Base-by-base conservation (phyloP, 2,329 filamentous ascomycete genomes). In the Pseudogymnoascus sp. region DNA sequence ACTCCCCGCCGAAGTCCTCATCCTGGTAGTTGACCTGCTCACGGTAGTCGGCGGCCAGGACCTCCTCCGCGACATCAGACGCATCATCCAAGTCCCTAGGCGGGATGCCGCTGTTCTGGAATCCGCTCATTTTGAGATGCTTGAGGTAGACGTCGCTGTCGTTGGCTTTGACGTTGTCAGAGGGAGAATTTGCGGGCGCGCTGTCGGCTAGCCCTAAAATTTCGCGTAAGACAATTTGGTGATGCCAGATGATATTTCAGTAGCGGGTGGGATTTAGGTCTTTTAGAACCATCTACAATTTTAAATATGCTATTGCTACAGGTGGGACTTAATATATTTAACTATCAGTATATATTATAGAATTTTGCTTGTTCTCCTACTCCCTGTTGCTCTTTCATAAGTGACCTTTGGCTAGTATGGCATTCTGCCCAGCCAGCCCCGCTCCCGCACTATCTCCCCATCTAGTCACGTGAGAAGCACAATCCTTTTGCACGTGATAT, bases 21-120 rank as follows among this genome's bases (percentile, higher is more conserved):
- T 93, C 92, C 73, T 96, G 91, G 74, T 93, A 97, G 76, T 95
- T 91, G 71, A 96, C 91, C 78, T 97, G 93, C 81, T 97, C 91
- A 76, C 88, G 89, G 84, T 97, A 97, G 79, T 97, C 92, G 78
- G 92, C 91, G 72, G 92, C 95, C 70, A 99, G 86, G 72, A 89
- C 89, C 80, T 97, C 95, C 83, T 97, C 93, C 80, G 97, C 93
- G 69, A 91, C 89, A 77, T 97, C 95, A 74, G 91, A 96, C 75
- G 96, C 92, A 77, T 93, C 89, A 72, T 87, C 86, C 65, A 85
- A 78, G 69, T 82, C 78, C 76, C 85, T 84, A 73, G 81, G 76
- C 69, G 84, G 82, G 74, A 83, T 80, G 73, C 78, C 79, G 73
- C 83, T 83, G 75, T 86, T 87, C 74, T 85, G 81, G 73, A 83